These are phyloP conservation scores for Scleroderma bovista DNA, from an alignment of 768 basidiomycete genomes.

Conservation along the genomic window DNA sequence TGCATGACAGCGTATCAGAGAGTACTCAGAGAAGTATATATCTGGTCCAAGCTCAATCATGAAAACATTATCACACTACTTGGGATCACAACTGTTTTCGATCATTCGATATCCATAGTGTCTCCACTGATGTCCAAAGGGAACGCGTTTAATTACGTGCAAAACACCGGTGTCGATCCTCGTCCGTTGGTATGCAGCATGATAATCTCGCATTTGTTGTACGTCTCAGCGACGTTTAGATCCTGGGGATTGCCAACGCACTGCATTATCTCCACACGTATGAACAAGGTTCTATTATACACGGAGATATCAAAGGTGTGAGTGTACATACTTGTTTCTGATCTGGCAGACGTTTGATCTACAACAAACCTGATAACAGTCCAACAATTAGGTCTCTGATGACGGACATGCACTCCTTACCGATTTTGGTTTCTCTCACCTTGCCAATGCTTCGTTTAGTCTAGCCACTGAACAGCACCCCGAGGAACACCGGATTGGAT, in stretches of 20 bases:
- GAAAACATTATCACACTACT: conserved; percentile 14
- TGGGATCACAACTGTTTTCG: conserved; percentile 13
- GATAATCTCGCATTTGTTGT: background rate
- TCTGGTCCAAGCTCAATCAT: conserved; percentile 14
- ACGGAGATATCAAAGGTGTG: background rate
- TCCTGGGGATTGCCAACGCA: background rate
- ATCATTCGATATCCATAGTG: conserved; percentile 14
- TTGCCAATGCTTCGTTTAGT: background rate
- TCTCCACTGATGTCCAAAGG: conserved; percentile 12
- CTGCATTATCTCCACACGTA: background rate
- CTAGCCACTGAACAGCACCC: background rate
- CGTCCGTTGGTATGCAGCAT: background rate
- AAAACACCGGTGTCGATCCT: background rate
- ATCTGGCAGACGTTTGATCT: background rate
- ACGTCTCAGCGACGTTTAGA: background rate
- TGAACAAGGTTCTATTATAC: background rate
- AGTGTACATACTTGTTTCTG: background rate
- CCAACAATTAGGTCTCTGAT: background rate
- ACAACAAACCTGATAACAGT: background rate
- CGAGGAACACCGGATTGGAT: background rate
- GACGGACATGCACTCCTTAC: background rate
- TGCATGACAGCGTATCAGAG: conserved; percentile 3
- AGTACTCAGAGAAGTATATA: conserved; percentile 12
- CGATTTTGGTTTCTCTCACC: background rate
- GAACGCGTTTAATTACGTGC: conserved; percentile 8